Base-by-base conservation (phyloP, 2,329 filamentous ascomycete species). In the Fusarium piperis region DNA sequence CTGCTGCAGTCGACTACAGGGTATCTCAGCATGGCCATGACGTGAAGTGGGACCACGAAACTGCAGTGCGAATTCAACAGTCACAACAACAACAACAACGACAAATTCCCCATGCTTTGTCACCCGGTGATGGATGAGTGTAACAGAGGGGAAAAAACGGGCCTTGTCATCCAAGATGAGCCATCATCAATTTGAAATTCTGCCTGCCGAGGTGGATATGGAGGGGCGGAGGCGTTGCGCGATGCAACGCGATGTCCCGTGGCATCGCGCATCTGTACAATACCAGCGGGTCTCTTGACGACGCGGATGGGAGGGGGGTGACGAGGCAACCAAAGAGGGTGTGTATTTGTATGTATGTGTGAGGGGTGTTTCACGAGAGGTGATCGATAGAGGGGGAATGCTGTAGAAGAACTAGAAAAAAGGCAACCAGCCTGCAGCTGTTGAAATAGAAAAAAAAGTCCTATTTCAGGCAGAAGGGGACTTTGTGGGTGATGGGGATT, bases 391-490 rank as follows among this genome's bases (percentile, higher is more conserved):
- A 70, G 46, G 51, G 52, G 61, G 64, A 26, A 55, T 12, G 16
- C 52, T 2, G 35, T 71, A 64, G 56, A 32, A 67, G 67, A 55
- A 35, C 35, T 67, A 44, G 51, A 62, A 70, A 73, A 67, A 67
- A 52, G 53, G 53, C 44, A 46, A 26, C 60, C 65, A 48, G 16
- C 44, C 3, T 48, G 44, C 44, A 30, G 44, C 38, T n/a, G 28
- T 32, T 51, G 44, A 36, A 38, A 15, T 32, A 23, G 18, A 33
- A 46, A 32, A 32, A 64, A 60, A 72, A 59, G 69, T 70, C 69
- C 69, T 72, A 70, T 72, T 72, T 58, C 53, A 72, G 69, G 69
- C 65, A 71, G 69, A 63, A 72, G 48, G 38, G 68, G 52, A 69
- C 68, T 71, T 65, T 72, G 68, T 55, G 57, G 32, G 20, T 57